Evolutionary conservation across 1,139 yeast species (phyloP), one percentile per base, ranked within the genome.

Genomic region (Candida sanyaensis): DNA sequence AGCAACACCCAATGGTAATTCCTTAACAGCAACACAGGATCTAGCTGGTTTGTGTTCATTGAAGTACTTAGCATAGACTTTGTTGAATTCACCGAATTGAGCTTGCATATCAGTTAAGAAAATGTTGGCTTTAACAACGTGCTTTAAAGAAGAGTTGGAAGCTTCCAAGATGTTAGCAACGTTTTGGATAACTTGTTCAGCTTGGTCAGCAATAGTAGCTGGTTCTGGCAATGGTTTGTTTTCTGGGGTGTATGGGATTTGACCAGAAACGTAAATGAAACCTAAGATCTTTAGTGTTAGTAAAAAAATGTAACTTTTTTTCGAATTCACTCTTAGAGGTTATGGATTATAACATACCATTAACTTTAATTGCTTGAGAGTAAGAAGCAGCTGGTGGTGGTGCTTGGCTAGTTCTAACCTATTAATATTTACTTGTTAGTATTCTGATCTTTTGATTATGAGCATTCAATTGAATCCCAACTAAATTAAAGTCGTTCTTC

Each of bases 301-400:
- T 42, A 33, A 33, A 36, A 17, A 17, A 3, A 17, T 17, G 21
- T 36, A 5, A 12, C 10, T 23, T 11, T 34, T 24, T n/a, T 11
- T 24, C 26, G 24, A 36, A 37, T 31, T 26, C 30, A 10, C 32
- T 13, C 23, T 24, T 21, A n/a, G n/a, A n/a, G n/a, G 6, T 8
- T 17, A 41, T 26, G 9, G 17, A 23, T 26, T 13, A 23, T 54
- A 60, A 75, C 81, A 45, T 71, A 76, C 87, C 91, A 65, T 86
- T 86, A 54, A 84, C 93, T 74, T 88, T 91, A 69, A 91, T 81
- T 44, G 97, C 97, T 68, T 91, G 97, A 39, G 96, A 88, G 71
- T 92, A 92, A 17, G 96, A 83, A 47, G 97, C 97, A 44, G 96
- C 97, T 55, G 97, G 96, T 52, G 96, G 90, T 60, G 98, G 97